phyloP scores from a whole-genome alignment of 768 basidiomycete genomes.

The Galerina marginata region DNA sequence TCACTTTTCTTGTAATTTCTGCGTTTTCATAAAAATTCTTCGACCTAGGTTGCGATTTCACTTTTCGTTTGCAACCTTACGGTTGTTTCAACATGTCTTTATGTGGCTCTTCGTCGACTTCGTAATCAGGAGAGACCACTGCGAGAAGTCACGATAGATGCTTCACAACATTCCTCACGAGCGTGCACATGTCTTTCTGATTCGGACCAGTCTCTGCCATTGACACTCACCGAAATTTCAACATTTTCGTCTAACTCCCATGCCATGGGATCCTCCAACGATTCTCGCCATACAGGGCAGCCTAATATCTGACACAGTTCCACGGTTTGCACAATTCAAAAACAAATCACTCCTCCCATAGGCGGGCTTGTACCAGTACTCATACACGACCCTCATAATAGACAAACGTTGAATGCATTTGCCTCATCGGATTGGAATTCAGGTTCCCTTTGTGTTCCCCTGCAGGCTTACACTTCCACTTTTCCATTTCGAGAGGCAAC shows the following conservation, averaged over 20 bases:
- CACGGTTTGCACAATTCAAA: too few species aligned
- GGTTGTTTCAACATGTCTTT: conserved; percentile 3
- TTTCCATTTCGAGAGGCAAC: too few species aligned
- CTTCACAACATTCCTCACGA: not conserved
- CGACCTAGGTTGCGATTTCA: not conserved
- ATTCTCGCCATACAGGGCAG: too few species aligned
- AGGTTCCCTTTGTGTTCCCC: too few species aligned
- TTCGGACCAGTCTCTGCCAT: not conserved
- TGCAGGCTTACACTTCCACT: too few species aligned
- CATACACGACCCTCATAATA: too few species aligned
- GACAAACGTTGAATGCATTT: too few species aligned
- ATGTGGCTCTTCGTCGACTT: not conserved
- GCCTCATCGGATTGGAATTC: too few species aligned
- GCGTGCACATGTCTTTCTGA: not conserved
- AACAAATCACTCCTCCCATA: too few species aligned
- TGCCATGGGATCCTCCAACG: too few species aligned
- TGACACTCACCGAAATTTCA: conserved; percentile 5
- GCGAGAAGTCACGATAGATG: not conserved
- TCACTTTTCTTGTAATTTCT: not conserved
- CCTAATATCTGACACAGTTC: too few species aligned
- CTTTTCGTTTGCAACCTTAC: conserved; percentile 4
- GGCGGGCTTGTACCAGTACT: too few species aligned
- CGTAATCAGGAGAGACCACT: not conserved
- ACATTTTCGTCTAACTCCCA: not conserved
- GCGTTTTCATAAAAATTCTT: not conserved